Percentiles rank a stretch among this genome's conserved stretches.
Evolutionary conservation across 371 early-diverging fungal genomes (phyloP).

Genomic region (Mortierella sp.): DNA sequence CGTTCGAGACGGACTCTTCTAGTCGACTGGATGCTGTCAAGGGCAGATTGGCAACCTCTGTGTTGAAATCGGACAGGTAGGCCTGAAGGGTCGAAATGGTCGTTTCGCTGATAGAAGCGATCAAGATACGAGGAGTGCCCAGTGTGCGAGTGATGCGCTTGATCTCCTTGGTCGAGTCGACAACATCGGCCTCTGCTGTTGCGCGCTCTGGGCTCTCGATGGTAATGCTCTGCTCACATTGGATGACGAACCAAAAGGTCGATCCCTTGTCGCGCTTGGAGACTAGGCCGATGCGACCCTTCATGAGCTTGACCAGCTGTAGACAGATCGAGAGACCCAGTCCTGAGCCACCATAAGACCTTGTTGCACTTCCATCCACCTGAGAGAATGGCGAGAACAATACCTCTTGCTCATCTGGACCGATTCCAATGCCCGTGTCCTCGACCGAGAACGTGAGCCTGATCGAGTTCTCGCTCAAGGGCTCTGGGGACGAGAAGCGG

Average conservation of each 20-base stretch:
- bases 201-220: conserved; percentile 10
- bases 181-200: conserved; percentile 20
- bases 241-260: conserved; percentile 57
- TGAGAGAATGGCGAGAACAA: conserved; percentile 74
- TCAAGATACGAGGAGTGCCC: conserved; percentile 46
- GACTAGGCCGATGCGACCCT: conserved; percentile 60
- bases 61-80: conserved; percentile 42
- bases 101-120: conserved; percentile 44
- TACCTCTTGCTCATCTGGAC: conserved; percentile 60
- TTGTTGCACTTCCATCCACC: conserved; percentile 68
- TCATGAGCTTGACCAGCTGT: conserved; percentile 66
- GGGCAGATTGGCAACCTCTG: conserved; percentile 42
- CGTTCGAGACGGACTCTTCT: conserved; percentile 45
- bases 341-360: conserved; percentile 65
- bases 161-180: conserved; percentile 48
- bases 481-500: conserved; percentile 49
- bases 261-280: conserved; percentile 55
- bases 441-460: conserved; percentile 56
- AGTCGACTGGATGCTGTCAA: conserved; percentile 37
- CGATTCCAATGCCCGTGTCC: conserved; percentile 75
- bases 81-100: conserved; percentile 30
- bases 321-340: conserved; percentile 69
- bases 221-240: conserved; percentile 27
- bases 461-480: conserved; percentile 44
- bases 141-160: conserved; percentile 50